phyloP scores from a whole-genome alignment of 176 grass and related monocot species.

The Poa annua region DNA sequence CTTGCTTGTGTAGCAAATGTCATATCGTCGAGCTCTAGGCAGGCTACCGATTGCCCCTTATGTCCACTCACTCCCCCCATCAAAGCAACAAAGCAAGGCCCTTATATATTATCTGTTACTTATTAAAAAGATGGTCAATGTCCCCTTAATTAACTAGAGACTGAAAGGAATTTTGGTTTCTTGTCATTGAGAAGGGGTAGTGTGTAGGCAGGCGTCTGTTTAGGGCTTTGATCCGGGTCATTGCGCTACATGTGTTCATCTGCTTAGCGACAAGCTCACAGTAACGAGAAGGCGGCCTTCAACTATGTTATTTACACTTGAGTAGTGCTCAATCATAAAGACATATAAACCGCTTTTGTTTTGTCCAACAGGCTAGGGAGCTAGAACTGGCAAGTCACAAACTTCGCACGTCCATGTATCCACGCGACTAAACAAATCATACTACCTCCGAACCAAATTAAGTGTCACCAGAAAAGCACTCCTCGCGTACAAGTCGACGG shows the following conservation, averaged over 20 bases:
- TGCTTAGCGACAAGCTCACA: conserved; percentile 39
- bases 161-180: conserved; percentile 14
- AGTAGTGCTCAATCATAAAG: conserved; percentile 25
- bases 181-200: background rate
- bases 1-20: conserved; percentile 40
- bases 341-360: background rate
- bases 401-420: conserved; percentile 4
- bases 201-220: background rate
- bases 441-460: no score
- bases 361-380: conserved; percentile 32
- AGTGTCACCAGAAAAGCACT: no score
- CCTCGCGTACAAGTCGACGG: no score
- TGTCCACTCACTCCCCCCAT: conserved; percentile 32
- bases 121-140: conserved; percentile 26
- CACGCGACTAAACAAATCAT: conserved; percentile 32
- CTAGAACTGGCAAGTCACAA: conserved; percentile 28
- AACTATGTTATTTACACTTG: conserved; percentile 27
- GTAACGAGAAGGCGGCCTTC: conserved; percentile 39
- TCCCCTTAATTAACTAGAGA: background rate
- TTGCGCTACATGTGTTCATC: conserved; percentile 37
- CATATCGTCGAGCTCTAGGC: conserved; percentile 33
- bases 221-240: conserved; percentile 30
- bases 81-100: background rate
- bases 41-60: conserved; percentile 40
- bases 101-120: background rate